Base-by-base conservation (phyloP, 306 rosid species). In the Gillenia trifoliata region DNA sequence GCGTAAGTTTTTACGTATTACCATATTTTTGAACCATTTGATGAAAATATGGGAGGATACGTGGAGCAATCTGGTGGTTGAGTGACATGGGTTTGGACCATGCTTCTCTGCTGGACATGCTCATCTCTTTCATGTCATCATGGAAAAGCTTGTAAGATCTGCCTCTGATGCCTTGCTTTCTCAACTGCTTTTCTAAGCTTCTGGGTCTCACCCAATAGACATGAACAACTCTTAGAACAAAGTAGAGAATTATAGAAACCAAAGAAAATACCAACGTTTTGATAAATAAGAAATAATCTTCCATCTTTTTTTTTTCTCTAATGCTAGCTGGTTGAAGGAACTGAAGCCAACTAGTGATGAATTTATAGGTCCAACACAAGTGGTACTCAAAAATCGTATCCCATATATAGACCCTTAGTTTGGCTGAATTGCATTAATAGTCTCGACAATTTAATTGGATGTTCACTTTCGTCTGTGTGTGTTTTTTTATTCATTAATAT, bases 81-180 rank as follows among this genome's bases (percentile, higher is more conserved):
- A 78, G 78, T 49, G 68, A 2, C 77, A 83, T 64, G 22, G 89
- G 78, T 60, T 78, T 78, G 40, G 85, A 82, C 20, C 69, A 72
- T 3, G 86, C 85, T 52, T 73, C 80, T 5, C 20, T 9, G 23
- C 38, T 19, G 76, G 76, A 62, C 26, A 33, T 74, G 38, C 29
- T 74, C 71, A 80, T 66, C 54, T 87, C 85, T 22, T 74, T 43
- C 73, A 43, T 62, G 80, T 83, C 89, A 57, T 88, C 91, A 10
- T 17, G 72, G 11, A 75, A 40, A 65, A 79, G 61, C 78, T 72
- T 78, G 77, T 77, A 87, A 25, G 80, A 72, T 59, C 82, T 77
- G 55, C 91, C 91, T 61, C 31, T 60, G 17, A 87, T 77, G 25
- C 86, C 86, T 77, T 84, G 85, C 55, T 75, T 66, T 66, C 79